Base-by-base conservation (phyloP, 2,329 filamentous ascomycete genomes). In the Curvularia sp. region DNA sequence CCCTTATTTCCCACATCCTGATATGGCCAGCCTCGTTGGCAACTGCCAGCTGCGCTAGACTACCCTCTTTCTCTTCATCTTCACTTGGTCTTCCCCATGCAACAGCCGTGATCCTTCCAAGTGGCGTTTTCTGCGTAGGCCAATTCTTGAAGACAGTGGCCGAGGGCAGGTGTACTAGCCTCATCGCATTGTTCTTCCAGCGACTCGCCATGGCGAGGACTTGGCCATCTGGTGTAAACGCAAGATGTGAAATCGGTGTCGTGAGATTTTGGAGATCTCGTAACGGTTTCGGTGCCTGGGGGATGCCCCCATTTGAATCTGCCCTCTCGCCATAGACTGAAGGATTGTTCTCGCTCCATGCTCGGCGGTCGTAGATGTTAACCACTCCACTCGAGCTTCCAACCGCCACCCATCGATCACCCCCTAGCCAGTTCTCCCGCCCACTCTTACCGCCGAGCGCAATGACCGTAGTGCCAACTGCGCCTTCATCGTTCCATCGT, bases 61-160 rank as follows among this genome's bases (percentile, higher is more conserved):
- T 72, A 5, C 79, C 92, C 80, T 90, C 93, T 34, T 93, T 71
- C 66, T 83, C 85, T 15, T 86, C 80, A 43, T 82, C 81, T 45
- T 78, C 74, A 10, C 71, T 68, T 3, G 79, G 80, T 18, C 71
- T 74, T 2, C 76, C 80, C 69, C 80, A 82, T 18, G 82, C 80
- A 63, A 85, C 72, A 10, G 80, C 74, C 2, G 91, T 91, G 65
- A 98, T 88, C 58, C 92, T 84, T 0, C 95, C 95, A 60, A 99
- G 79, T 0, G 93, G 93, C 55, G 95, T 99, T 75, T 90, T 89
- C 63, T 88, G 86, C 53, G 94, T 99, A 23, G 95, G 95, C 95
- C 95, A 99, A 78, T 99, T 99, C 71, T 89, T 88, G 83, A 95
- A 99, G 19, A 98, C 92, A 1, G 93, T 97, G 77, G 93, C 97